Conservation (phyloP, 257 asterid genomes). For the Solanum virginianum region DNA sequence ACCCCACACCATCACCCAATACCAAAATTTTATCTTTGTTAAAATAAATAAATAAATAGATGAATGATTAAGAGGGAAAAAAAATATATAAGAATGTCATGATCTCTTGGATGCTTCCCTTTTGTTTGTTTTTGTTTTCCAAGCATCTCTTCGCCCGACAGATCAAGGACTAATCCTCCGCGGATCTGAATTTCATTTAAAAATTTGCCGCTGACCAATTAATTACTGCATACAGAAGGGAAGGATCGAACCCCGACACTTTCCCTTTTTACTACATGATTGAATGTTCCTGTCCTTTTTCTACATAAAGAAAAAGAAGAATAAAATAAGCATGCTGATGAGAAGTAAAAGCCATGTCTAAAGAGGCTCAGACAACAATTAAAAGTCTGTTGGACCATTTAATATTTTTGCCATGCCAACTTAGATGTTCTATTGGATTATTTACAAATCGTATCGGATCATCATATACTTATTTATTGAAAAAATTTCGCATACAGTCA, state of each 20-base stretch:
- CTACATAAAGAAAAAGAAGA: not conserved
- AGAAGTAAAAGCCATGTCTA: not conserved
- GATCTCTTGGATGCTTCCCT: too few species aligned
- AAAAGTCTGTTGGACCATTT: not conserved
- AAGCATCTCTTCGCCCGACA: rapidly evolving
- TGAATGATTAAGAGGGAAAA: not conserved
- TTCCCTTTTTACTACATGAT: not conserved
- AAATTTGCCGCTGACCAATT: rapidly evolving
- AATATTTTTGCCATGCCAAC: not conserved
- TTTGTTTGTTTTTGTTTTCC: rapidly evolving
- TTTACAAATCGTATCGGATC: not conserved
- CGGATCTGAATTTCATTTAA: too few species aligned
- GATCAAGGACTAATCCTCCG: too few species aligned
- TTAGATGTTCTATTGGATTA: not conserved
- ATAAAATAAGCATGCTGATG: not conserved
- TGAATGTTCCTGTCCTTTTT: not conserved
- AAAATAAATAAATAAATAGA: not conserved
- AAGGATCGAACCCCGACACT: too few species aligned
- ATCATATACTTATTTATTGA: not conserved
- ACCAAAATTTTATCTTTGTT: not conserved
- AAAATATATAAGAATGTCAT: not conserved
- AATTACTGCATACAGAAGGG: too few species aligned
- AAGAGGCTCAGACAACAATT: not conserved
- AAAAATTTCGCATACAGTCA: too few species aligned
- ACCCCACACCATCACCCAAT: not conserved